phyloP scores from a whole-genome alignment of 1,139 yeast genomes.

The Yamadazyma sp. region DNA sequence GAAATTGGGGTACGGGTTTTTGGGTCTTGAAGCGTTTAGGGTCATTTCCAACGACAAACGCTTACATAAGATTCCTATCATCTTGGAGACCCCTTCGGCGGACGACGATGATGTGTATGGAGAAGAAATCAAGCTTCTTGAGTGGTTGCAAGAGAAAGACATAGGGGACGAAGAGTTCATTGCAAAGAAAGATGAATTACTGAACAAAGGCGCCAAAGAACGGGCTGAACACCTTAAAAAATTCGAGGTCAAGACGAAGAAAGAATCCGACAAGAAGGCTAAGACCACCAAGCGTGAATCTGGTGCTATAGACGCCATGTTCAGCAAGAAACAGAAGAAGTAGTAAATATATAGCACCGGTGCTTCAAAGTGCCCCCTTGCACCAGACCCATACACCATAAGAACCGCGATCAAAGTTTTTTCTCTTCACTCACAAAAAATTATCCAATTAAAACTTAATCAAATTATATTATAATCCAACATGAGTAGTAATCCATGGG shows the following conservation, averaged over 20 bases:
- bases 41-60: slow-evolving; percentile 67
- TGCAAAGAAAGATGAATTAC: slow-evolving; percentile 49
- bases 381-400: too few species aligned
- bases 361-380: not conserved
- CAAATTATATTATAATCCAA: slow-evolving; percentile 5
- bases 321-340: slow-evolving; percentile 2
- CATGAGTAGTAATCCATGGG: slow-evolving; percentile 47
- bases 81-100: slow-evolving; percentile 86
- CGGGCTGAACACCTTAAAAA: slow-evolving; percentile 51
- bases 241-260: slow-evolving; percentile 32
- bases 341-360: too few species aligned
- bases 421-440: not conserved
- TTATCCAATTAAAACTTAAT: slow-evolving; percentile 12
- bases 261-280: slow-evolving; percentile 9
- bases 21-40: slow-evolving; percentile 84
- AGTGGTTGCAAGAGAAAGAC: slow-evolving; percentile 62
- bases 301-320: slow-evolving; percentile 21
- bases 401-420: too few species aligned
- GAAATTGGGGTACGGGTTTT: slow-evolving; percentile 81
- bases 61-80: slow-evolving; percentile 67
- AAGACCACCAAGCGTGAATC: slow-evolving; percentile 15
- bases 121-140: slow-evolving; percentile 74
- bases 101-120: slow-evolving; percentile 65
- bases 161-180: slow-evolving; percentile 57
- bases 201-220: slow-evolving; percentile 56